A percentile compares a stretch with the other conserved stretches of the same genome.
These are phyloP conservation scores for Penicillium paneum DNA, from an alignment of 2,329 filamentous ascomycete genomes.

Conservation along the genomic window DNA sequence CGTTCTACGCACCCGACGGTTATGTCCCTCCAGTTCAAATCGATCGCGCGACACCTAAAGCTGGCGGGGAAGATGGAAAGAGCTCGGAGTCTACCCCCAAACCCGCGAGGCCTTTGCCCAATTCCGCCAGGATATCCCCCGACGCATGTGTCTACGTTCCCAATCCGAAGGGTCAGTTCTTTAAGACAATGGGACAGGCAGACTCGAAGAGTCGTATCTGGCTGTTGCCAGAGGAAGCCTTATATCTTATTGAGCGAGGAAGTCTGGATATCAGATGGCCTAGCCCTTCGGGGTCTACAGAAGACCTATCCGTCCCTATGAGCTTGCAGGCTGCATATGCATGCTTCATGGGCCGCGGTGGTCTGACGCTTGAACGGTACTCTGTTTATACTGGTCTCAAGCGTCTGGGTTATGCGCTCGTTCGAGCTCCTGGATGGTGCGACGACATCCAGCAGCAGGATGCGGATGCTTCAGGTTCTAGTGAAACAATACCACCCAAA, in stretches of 20 bases:
- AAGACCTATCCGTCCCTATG: slow-evolving; percentile 71
- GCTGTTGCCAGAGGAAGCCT: slow-evolving; percentile 85
- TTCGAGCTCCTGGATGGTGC: slow-evolving; percentile 61
- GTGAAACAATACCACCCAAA: slow-evolving; percentile 1
- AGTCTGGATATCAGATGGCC: slow-evolving; percentile 87
- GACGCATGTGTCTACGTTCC: slow-evolving; percentile 61
- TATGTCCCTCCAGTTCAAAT: slow-evolving; percentile 25
- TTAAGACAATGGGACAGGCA: slow-evolving; percentile 71
- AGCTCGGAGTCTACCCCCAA: slow-evolving; percentile 14
- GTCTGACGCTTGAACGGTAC: slow-evolving; percentile 71
- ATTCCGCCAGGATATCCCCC: slow-evolving; percentile 22
- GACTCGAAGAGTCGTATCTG: slow-evolving; percentile 66
- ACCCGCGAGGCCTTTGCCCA: slow-evolving; percentile 9
- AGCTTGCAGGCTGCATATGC: slow-evolving; percentile 89
- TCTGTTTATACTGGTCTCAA: slow-evolving; percentile 84
- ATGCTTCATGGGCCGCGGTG: slow-evolving; percentile 68
- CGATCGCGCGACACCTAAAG: slow-evolving; percentile 12
- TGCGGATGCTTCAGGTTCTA: not conserved
- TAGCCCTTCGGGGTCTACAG: slow-evolving; percentile 38
- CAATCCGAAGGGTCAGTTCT: slow-evolving; percentile 67
- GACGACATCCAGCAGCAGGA: slow-evolving; percentile 36
- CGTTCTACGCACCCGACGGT: slow-evolving; percentile 68
- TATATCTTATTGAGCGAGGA: slow-evolving; percentile 85
- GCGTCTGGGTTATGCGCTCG: slow-evolving; percentile 75
- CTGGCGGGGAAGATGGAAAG: slow-evolving; percentile 13